phyloP scores from a whole-genome alignment of 2,329 filamentous ascomycete species.

The Cyphellophora attinorum region DNA sequence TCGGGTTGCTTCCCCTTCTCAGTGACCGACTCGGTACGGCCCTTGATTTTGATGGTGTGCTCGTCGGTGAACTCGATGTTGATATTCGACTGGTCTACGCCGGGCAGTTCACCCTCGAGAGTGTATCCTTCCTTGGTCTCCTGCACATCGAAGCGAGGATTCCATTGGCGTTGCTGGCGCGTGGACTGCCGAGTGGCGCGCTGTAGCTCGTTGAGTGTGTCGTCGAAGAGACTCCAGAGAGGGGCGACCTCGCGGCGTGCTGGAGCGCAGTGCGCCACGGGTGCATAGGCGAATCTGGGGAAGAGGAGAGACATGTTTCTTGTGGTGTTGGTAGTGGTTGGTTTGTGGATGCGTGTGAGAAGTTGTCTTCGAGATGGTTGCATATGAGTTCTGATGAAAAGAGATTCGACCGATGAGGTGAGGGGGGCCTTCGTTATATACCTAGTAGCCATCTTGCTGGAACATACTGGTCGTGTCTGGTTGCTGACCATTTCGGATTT shows the following conservation, averaged over 20 bases:
- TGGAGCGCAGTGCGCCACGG: slow-evolving; percentile 14
- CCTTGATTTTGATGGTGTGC: slow-evolving; percentile 37
- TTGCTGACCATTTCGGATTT: slow-evolving; percentile 12
- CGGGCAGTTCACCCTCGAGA: slow-evolving; percentile 40
- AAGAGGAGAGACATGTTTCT: slow-evolving; percentile 30
- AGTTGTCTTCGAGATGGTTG: slow-evolving; percentile 15
- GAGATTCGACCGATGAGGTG: not conserved
- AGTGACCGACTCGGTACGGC: slow-evolving; percentile 29
- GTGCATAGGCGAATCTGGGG: slow-evolving; percentile 21
- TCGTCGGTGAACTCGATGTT: slow-evolving; percentile 39
- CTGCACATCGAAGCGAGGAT: slow-evolving; percentile 37
- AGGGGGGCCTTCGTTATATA: slow-evolving; percentile 13
- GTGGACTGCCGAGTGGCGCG: slow-evolving; percentile 12
- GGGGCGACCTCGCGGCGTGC: slow-evolving; percentile 29
- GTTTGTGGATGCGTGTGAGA: slow-evolving; percentile 12
- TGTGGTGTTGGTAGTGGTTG: slow-evolving; percentile 9
- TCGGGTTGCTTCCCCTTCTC: slow-evolving; percentile 17
- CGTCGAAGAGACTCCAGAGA: slow-evolving; percentile 38
- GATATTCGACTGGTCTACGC: slow-evolving; percentile 35
- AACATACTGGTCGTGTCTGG: slow-evolving; percentile 9
- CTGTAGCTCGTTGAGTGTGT: slow-evolving; percentile 21
- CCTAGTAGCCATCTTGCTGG: slow-evolving; percentile 8
- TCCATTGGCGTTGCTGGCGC: slow-evolving; percentile 26
- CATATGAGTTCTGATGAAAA: slow-evolving; percentile 20
- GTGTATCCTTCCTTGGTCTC: slow-evolving; percentile 35